Evolutionary conservation across 768 basidiomycete genomes (phyloP).

Genomic region (Obba rivulosa): DNA sequence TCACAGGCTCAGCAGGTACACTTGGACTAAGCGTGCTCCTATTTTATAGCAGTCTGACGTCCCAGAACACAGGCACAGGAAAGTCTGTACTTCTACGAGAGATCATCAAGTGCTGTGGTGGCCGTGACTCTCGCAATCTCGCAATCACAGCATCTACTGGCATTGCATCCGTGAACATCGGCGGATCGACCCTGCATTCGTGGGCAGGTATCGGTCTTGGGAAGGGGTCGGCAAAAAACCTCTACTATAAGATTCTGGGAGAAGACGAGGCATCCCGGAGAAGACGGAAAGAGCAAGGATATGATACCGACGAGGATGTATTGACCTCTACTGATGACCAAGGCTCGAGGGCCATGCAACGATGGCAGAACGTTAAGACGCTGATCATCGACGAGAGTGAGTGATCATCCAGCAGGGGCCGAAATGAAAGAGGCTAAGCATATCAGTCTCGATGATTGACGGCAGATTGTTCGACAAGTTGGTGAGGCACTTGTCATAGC

Average conservation of each 20-base stretch:
- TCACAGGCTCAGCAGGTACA: slow-evolving; percentile 80
- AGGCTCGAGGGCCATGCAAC: slow-evolving; percentile 30
- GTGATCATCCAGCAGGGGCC: slow-evolving; percentile 14
- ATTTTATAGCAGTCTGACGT: not conserved
- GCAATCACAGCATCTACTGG: slow-evolving; percentile 79
- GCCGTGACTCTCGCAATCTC: slow-evolving; percentile 30
- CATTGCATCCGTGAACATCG: slow-evolving; percentile 78
- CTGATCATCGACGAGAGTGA: slow-evolving; percentile 85
- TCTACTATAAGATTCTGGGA: slow-evolving; percentile 49
- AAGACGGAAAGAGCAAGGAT: not conserved
- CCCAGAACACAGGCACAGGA: slow-evolving; percentile 68
- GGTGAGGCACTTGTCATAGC: no score
- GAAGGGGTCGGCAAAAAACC: slow-evolving; percentile 43
- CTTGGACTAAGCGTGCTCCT: not conserved
- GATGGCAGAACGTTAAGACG: slow-evolving; percentile 60
- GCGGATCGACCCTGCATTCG: slow-evolving; percentile 72
- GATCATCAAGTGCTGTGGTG: slow-evolving; percentile 52
- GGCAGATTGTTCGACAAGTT: slow-evolving; percentile 78
- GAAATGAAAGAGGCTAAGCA: not conserved
- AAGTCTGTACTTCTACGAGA: slow-evolving; percentile 78
- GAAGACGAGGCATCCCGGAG: slow-evolving; percentile 24
- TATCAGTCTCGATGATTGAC: slow-evolving; percentile 85
- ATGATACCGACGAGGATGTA: not conserved
- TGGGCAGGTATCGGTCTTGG: slow-evolving; percentile 81
- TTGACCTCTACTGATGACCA: not conserved